Conservation (phyloP, 1,139 yeast species). For the Chernovozyma aurita region DNA sequence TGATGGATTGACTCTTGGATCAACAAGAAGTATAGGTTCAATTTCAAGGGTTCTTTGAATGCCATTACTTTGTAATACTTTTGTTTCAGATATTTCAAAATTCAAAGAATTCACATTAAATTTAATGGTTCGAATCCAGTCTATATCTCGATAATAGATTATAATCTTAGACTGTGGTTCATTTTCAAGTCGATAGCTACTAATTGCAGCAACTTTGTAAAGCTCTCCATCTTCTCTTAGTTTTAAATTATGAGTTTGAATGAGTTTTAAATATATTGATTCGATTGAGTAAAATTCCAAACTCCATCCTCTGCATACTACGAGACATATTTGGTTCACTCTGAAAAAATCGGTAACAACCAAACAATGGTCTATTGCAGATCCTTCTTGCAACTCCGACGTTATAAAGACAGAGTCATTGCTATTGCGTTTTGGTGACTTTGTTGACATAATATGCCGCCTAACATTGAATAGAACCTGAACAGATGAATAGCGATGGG, state of each 20-base stretch:
- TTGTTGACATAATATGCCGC: not conserved
- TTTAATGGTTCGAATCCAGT: not conserved
- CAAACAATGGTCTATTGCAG: not conserved
- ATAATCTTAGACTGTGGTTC: not conserved
- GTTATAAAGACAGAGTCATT: not conserved
- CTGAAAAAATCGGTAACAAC: not conserved
- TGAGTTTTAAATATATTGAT: not conserved
- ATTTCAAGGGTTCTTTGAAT: not conserved
- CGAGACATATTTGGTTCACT: not conserved
- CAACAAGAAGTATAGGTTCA: not conserved
- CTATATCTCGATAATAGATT: not conserved
- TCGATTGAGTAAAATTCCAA: conserved; percentile 1
- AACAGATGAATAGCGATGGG: no score
- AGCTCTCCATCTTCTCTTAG: not conserved
- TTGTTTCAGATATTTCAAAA: not conserved
- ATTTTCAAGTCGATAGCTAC: not conserved
- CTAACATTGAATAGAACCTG: no score
- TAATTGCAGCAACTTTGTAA: not conserved
- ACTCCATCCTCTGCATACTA: conserved; percentile 1
- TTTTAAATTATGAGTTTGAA: not conserved
- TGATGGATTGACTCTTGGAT: not conserved
- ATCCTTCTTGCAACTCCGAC: conserved; percentile 1
- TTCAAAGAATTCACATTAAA: not conserved
- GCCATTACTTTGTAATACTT: not conserved
- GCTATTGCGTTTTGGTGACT: not conserved